Evolutionary conservation across 805 yeast species (phyloP).

Genomic region (Scheffersomyces ergatensis): DNA sequence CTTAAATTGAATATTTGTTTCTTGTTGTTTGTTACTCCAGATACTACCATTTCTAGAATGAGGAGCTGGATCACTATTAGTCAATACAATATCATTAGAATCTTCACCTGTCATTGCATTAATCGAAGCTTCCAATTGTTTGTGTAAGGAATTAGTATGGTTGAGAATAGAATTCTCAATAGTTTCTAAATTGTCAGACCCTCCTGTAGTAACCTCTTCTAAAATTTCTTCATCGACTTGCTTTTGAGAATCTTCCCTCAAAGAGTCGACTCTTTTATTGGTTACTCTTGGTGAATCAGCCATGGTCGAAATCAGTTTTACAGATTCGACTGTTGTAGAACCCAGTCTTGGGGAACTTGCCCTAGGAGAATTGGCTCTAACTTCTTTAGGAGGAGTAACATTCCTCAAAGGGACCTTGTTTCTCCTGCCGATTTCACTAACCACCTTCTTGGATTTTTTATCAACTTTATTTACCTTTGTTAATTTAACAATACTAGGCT

Average conservation of each 20-base stretch:
- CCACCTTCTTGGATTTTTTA: no score
- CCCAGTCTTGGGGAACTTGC: no score
- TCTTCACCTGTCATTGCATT: neutral
- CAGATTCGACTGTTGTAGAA: no score
- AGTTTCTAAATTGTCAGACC: slow-evolving; percentile 9
- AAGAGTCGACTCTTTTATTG: neutral
- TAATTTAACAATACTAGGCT: no score
- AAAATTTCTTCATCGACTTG: neutral
- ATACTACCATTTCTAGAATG: neutral
- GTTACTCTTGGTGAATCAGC: neutral
- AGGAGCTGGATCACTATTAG: neutral
- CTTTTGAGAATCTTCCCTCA: neutral
- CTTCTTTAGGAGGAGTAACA: no score
- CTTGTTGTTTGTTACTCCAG: neutral
- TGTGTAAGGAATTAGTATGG: slow-evolving; percentile 28
- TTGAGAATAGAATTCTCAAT: slow-evolving; percentile 33
- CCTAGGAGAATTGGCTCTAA: no score
- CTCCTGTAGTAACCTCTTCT: neutral
- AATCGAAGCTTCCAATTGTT: slow-evolving; percentile 3
- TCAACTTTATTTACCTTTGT: no score
- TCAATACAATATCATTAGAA: neutral
- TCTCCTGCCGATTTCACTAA: no score
- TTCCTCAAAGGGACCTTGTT: no score
- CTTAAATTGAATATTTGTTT: neutral
- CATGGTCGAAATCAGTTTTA: no score